Base-by-base conservation (phyloP, 306 rosid genomes). In the Cotoneaster glaucophyllus region DNA sequence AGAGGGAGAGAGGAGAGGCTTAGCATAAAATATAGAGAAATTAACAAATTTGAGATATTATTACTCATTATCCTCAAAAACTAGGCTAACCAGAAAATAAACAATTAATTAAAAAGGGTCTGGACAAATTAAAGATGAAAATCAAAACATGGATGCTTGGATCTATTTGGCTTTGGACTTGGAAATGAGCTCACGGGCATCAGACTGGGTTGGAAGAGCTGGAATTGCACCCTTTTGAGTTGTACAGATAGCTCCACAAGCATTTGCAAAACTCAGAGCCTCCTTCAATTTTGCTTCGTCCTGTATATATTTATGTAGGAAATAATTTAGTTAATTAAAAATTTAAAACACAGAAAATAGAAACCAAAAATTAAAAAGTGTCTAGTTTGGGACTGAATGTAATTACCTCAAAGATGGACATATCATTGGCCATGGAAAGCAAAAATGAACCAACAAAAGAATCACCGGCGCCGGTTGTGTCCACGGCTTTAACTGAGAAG, bases 381-480 rank as follows among this genome's bases (percentile, higher is more conserved):
- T n/a, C 74, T 58, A 81, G 54, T 14, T 29, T 17, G n/a, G 21
- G 34, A 48, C 24, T 28, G 73, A 34, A 67, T 39, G 10, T 39
- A 39, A 19, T 25, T 82, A 89, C 94, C 64, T 80, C 78, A 66
- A 87, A 82, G 72, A 87, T 82, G 48, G 77, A 52, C 29, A 77
- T 0, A 79, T 89, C 80, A 48, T 71, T 82, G 29, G 90, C 88
- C 76, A 87, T 70, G 65, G 85, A 76, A 7, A 77, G 59, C 28
- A 89, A 78, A 62, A 89, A 41, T 64, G 94, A 78, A 39, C 91
- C 91, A 45, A 89, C 84, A 85, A 89, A 89, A 67, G 94, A 77
- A 85, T 85, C 94, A 53, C 94, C 94, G 43, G 94, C 94, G 77
- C 94, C 94, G 69, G 94, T 89, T 73, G 93, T 89, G 79, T 89